A percentile compares a stretch with the other conserved stretches of the same genome.
Conservation (phyloP, 2,329 filamentous ascomycete genomes). For the Alternaria tenuissima region DNA sequence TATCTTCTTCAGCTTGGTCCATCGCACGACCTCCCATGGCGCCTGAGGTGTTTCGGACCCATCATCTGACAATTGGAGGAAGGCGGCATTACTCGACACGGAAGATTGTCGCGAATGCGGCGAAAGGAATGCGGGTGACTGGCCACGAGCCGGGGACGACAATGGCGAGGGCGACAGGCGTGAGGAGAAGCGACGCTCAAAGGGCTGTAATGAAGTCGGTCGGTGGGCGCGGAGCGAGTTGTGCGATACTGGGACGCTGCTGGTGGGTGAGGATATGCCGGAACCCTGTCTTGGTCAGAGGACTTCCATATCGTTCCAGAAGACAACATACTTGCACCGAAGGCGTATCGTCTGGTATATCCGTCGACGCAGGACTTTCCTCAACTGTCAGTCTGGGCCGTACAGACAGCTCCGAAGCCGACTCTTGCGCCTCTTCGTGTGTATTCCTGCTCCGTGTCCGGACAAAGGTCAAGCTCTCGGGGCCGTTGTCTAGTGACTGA, state of each 20-base stretch:
- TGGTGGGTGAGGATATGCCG: conserved; percentile 69
- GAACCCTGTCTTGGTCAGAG: conserved; percentile 57
- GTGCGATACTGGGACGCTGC: conserved; percentile 75
- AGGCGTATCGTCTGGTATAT: conserved; percentile 82
- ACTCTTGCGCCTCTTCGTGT: conserved; percentile 31
- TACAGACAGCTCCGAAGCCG: conserved; percentile 30
- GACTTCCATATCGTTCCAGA: conserved; percentile 23
- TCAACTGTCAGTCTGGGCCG: conserved; percentile 26
- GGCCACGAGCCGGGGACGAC: conserved; percentile 67
- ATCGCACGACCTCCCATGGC: conserved; percentile 96
- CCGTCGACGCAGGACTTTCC: conserved; percentile 75
- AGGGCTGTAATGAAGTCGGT: conserved; percentile 86
- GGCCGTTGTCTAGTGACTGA: conserved; percentile 28
- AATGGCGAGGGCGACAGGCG: conserved; percentile 72
- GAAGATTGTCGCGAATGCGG: conserved; percentile 83
- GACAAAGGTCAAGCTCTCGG: conserved; percentile 45
- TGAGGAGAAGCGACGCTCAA: conserved; percentile 93
- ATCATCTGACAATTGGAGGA: conserved; percentile 64
- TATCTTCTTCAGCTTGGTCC: conserved; percentile 92
- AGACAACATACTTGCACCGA: conserved; percentile 73
- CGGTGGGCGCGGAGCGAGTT: conserved; percentile 75
- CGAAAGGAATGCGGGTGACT: conserved; percentile 79
- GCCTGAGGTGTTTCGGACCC: conserved; percentile 68
- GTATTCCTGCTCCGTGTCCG: conserved; percentile 29
- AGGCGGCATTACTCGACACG: conserved; percentile 72